Conservation (phyloP, 2,329 filamentous ascomycete species). For the Bipolaris sorokiniana region DNA sequence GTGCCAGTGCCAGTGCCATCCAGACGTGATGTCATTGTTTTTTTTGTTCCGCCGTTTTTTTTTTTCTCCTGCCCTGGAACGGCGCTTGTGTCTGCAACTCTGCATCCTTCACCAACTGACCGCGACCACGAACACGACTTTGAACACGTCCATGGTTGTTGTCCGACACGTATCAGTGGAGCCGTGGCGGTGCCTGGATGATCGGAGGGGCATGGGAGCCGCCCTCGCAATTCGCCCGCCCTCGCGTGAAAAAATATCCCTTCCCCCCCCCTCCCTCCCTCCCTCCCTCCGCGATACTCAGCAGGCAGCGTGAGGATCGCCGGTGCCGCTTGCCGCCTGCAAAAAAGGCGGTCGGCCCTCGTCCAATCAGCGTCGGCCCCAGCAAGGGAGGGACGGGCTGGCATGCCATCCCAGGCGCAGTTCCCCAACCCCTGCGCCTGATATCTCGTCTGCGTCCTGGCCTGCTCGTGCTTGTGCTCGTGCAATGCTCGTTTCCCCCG, state of each 20-base stretch:
- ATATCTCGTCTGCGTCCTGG: slow-evolving; percentile 5
- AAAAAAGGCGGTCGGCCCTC: slow-evolving; percentile 32
- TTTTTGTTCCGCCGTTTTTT: slow-evolving; percentile 9
- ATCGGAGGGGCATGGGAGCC: slow-evolving; percentile 25
- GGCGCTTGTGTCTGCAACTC: background rate
- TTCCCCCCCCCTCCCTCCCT: background rate
- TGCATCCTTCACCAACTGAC: background rate
- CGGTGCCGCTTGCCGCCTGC: slow-evolving; percentile 28
- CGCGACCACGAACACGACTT: background rate
- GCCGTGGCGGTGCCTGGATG: slow-evolving; percentile 28
- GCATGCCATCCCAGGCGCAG: slow-evolving; percentile 20
- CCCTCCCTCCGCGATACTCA: slow-evolving; percentile 24
- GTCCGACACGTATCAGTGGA: background rate
- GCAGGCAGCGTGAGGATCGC: slow-evolving; percentile 22
- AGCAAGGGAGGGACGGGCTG: slow-evolving; percentile 9
- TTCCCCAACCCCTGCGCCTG: slow-evolving; percentile 22
- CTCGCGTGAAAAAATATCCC: slow-evolving; percentile 24
- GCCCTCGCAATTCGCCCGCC: slow-evolving; percentile 22
- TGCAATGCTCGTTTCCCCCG: background rate
- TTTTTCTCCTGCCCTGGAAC: slow-evolving; percentile 11
- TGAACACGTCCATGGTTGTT: background rate
- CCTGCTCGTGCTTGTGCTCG: background rate
- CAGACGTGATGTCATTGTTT: slow-evolving; percentile 24
- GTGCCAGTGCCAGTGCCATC: no score
- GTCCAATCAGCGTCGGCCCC: slow-evolving; percentile 26